Base-by-base conservation (phyloP, 2,329 filamentous ascomycete species). In the Sporothrix dimorphospora region DNA sequence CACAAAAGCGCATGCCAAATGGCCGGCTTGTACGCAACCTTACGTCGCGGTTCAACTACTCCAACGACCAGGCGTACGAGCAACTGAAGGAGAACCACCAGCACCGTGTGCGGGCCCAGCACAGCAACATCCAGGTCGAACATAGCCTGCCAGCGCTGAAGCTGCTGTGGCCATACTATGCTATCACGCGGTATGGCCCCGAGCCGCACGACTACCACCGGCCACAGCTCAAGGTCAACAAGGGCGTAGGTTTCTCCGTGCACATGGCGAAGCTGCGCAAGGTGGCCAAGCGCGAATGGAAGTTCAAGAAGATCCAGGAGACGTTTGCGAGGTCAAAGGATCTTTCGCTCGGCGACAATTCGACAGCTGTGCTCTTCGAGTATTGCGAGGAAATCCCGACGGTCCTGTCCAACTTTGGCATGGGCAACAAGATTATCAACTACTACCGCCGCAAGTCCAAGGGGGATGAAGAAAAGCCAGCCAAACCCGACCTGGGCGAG, bases 81-180 rank as follows among this genome's bases (percentile, higher is more conserved):
- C 89, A 94, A 73, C 88, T 99, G 59, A 98, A 98, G 81, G 94
- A 97, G 81, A 98, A 98, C 78, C 94, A 97, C 78, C 94, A 97
- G 82, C 94, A 93, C 85, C 98, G 97, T 81, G 93, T 99, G 74
- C 90, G 96, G 76, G 96, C 94, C 69, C 97, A 94, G 1, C 88
- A 99, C 73, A 94, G 94, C 61, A 95, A 94, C 78, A 89, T 97
- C 74, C 90, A 92, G n/a, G 91, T 99, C 55, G 96, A 99, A 80
- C 96, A 99, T 82, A 94, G 93, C 80, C 86, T 97, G 85, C 95
- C 96, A 19, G 96, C 96, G 12, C 85, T 95, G 78, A 94, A 95
- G 78, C 84, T 99, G 53, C 93, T 97, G 74, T 98, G 93, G 89
- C 96, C 96, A 51, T 98, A 97, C 85, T 99, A 98, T 84, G 93